A percentile compares a stretch with the other conserved stretches of the same genome.
These are phyloP conservation scores for Amanita molliuscula DNA, from an alignment of 768 basidiomycete genomes.

Conservation along the genomic window DNA sequence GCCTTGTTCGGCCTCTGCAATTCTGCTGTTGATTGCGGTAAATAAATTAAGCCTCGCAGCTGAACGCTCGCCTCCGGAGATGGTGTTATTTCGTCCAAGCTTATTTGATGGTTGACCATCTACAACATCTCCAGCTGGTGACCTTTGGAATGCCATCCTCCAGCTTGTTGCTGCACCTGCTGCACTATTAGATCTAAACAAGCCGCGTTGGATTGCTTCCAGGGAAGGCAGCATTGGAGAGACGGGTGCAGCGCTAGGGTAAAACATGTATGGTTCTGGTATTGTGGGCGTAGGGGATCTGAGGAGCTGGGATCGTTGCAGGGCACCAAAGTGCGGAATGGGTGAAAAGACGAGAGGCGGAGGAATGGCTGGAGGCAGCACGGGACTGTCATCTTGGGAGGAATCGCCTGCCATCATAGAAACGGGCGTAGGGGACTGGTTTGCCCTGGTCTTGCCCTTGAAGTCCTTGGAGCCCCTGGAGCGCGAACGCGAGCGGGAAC, in stretches of 20 bases:
- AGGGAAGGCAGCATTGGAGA: conserved; percentile 66
- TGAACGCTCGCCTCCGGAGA: conserved; percentile 70
- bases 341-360: conserved; percentile 32
- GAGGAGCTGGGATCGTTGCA: conserved; percentile 33
- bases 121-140: conserved; percentile 63
- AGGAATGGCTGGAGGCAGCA: conserved; percentile 22
- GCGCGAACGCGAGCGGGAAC: conserved; percentile 69
- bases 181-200: conserved; percentile 90
- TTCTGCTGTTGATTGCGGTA: conserved; percentile 46
- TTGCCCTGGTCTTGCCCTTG: conserved; percentile 45
- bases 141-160: conserved; percentile 72
- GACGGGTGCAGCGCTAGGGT: conserved; percentile 56
- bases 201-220: conserved; percentile 66
- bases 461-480: conserved; percentile 71
- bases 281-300: conserved; percentile 44
- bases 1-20: conserved; percentile 47
- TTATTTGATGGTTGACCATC: conserved; percentile 49
- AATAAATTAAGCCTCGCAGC: conserved; percentile 64
- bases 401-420: conserved; percentile 50
- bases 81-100: conserved; percentile 67
- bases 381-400: conserved; percentile 54
- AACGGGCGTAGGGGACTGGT: conserved; percentile 35
- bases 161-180: conserved; percentile 60
- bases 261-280: conserved; percentile 45
- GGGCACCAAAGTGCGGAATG: conserved; percentile 47